Evolutionary conservation across 192 early-diverging fungal species (phyloP), one percentile per base, ranked within the genome.

Genomic region (Dissophora ornata): DNA sequence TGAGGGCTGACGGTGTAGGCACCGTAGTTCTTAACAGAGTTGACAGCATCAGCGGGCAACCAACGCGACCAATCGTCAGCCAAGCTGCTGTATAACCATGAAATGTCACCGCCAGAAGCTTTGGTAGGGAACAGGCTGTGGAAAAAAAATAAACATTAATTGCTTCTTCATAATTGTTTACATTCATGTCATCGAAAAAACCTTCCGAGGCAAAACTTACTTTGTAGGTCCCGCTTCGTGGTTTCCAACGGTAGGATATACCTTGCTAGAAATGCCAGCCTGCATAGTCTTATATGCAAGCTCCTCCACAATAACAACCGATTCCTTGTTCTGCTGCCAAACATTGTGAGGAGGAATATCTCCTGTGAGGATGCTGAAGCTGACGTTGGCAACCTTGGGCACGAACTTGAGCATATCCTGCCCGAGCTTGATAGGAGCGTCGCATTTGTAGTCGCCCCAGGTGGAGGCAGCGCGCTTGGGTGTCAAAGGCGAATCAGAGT

Each of bases 301-400:
- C 4, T 77, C 63, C 26, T 86, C 83, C 16, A 79, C 79, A 6
- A 33, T 38, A 6, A 62, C 40, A n/a, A 82, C 68, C 0, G 84
- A 80, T 9, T 81, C 74, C 16, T 80, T 62, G 40, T 64, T 69
- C 24, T 80, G 80, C 8, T 68, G 15, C 86, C 86, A 87, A 13
- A 87, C 63, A 53, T 87, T 80, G 21, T 87, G 86, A 2, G 86
- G 86, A 42, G 84, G 84, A 13, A 87, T 50, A 63, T 87, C 86
- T 34, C 86, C 86, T 11, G 86, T 87, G 38, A 87, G 44, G n/a
- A 87, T 82, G 42, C 79, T 75, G 57, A 85, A 84, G 42, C 38
- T 65, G 28, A 81, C 67, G 21, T 84, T 57, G 36, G 67, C 78
- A 16, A 80, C 80, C 0, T 58, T 78, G 38, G 80, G 80, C 16